phyloP scores from a whole-genome alignment of 225 moss, liverwort and hornwort genomes.

The Climacium dendroides region DNA sequence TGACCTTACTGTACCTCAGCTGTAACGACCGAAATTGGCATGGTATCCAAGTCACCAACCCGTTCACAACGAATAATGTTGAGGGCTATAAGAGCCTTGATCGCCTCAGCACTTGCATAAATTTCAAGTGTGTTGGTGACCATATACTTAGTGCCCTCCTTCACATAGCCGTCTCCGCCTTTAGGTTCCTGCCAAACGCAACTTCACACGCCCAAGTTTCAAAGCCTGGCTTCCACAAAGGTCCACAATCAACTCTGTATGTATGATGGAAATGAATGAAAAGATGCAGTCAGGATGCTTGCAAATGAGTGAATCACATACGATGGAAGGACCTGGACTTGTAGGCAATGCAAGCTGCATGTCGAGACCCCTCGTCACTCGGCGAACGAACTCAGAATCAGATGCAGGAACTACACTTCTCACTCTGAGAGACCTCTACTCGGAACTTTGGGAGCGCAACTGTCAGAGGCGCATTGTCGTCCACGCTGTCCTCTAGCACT shows the following conservation, averaged over 20 bases:
- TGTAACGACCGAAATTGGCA: conserved; percentile 19
- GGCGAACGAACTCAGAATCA: background rate
- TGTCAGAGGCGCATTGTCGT: conserved; percentile 4
- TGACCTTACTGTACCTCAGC: conserved; percentile 26
- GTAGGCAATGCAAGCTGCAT: conserved; percentile 16
- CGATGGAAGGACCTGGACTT: background rate
- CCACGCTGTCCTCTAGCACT: background rate
- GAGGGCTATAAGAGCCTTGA: conserved; percentile 40
- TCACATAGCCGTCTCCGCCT: conserved; percentile 28
- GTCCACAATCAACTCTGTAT: background rate
- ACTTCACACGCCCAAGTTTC: conserved; percentile 17
- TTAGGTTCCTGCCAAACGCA: conserved; percentile 15
- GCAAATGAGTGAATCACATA: conserved; percentile 7
- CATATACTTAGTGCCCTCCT: conserved; percentile 30
- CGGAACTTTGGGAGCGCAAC: background rate
- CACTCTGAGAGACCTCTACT: conserved; percentile 17
- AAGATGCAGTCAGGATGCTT: background rate
- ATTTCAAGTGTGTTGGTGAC: conserved; percentile 38
- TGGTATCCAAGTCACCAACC: conserved; percentile 45
- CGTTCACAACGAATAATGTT: conserved; percentile 33
- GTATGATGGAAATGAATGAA: background rate
- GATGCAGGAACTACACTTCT: background rate
- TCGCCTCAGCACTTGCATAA: conserved; percentile 32
- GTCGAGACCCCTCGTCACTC: conserved; percentile 3
- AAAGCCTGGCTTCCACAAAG: background rate